Base-by-base conservation (phyloP, 768 basidiomycete species). In the Pleurotus platypus region DNA sequence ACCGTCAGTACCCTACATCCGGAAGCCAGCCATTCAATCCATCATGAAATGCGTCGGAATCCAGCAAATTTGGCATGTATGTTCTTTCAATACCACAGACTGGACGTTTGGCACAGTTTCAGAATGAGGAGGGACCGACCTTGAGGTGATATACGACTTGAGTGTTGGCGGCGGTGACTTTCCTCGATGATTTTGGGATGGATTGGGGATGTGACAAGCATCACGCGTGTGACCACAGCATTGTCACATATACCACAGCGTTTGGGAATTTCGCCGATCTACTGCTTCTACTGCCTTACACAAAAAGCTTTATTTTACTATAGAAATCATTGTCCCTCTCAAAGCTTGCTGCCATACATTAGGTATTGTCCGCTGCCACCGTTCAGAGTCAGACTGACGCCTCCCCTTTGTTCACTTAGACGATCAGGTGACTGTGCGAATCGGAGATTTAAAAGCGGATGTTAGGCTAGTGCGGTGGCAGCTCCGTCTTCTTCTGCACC, bases 11-110 rank as follows among this genome's bases (percentile, higher is more conserved):
- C 51, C 56, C 43, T 43, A 56, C 66, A 69, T 69, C 70, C 75
- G 77, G 69, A 78, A 67, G 66, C 53, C 30, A 40, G 24, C 35
- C 8, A 55, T 26, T 40, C 64, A 72, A 79, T 79, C 78, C 78
- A 73, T 62, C 66, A 58, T 48, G 62, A 49, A 43, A 39, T 43
- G 24, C 37, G 38, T 7, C 58, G 54, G 61, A 64, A 63, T 61
- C 58, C 18, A 20, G 43, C 45, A 48, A 69, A 67, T 68, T 63
- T 57, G 66, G 49, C 56, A 42, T 61, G 61, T 62, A 64, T 63
- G 49, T 61, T 53, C 57, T 8, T 13, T 24, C 48, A 24, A 48
- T 39, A 40, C 40, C 46, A 58, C 26, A 47, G 64, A 57, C 8
- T 35, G 30, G 50, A 60, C 50, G 59, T 47, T 39, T 62, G 45